These are phyloP conservation scores for Beauveria bassiana DNA, from an alignment of 2,329 filamentous ascomycete genomes.

Conservation along the genomic window DNA sequence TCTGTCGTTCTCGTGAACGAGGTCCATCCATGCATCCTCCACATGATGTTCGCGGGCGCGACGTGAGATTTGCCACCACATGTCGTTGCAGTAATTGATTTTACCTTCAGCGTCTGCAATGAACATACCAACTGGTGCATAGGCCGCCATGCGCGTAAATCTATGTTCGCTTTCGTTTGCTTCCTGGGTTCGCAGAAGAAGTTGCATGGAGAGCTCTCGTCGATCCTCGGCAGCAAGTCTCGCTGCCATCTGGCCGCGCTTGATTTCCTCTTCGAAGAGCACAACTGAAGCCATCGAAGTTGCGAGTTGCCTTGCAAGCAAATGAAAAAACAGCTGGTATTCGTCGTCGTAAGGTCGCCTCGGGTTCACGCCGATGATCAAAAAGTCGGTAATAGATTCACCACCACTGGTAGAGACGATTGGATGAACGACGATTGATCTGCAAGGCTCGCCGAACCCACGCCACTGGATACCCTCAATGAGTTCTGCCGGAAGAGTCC, in stretches of 20 bases:
- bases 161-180: slow-evolving; percentile 63
- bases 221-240: slow-evolving; percentile 68
- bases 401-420: slow-evolving; percentile 67
- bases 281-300: slow-evolving; percentile 77
- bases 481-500: slow-evolving; percentile 56
- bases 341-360: slow-evolving; percentile 72
- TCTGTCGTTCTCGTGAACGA: slow-evolving; percentile 60
- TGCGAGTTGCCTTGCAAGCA: slow-evolving; percentile 66
- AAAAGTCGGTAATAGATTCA: slow-evolving; percentile 67
- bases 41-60: slow-evolving; percentile 52
- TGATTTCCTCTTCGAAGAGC: slow-evolving; percentile 76
- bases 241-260: slow-evolving; percentile 64
- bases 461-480: slow-evolving; percentile 61
- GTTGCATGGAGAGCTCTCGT: slow-evolving; percentile 68
- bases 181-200: slow-evolving; percentile 57
- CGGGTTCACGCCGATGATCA: slow-evolving; percentile 73
- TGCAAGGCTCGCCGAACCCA: slow-evolving; percentile 64
- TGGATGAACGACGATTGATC: slow-evolving; percentile 66
- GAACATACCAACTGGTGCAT: slow-evolving; percentile 77
- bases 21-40: slow-evolving; percentile 64
- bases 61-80: slow-evolving; percentile 65
- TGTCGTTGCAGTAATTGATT: slow-evolving; percentile 76
- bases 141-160: slow-evolving; percentile 79
- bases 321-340: slow-evolving; percentile 68
- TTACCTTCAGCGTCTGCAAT: slow-evolving; percentile 65